A percentile compares a stretch with the other conserved stretches of the same genome.
Evolutionary conservation across 1,284 basidiomycete genomes (phyloP).

Genomic region (Mycosarcoma maydis): DNA sequence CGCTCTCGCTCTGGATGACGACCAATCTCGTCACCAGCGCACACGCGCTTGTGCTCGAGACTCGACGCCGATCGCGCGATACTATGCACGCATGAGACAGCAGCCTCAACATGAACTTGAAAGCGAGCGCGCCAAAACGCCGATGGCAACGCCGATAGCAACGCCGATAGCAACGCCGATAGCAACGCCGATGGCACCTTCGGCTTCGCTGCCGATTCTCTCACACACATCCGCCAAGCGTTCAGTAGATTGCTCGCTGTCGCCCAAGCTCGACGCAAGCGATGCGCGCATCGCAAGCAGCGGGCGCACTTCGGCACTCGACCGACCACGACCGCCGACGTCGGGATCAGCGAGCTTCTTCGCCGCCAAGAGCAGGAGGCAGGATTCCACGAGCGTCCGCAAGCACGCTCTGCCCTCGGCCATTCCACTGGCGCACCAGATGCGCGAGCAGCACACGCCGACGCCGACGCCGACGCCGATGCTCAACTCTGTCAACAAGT

Average conservation of each 20-base stretch:
- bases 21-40: too few species aligned
- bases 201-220: neutral
- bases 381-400: slow-evolving; percentile 5
- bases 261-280: neutral
- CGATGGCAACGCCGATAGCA: too few species aligned
- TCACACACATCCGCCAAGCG: too few species aligned
- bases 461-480: too few species aligned
- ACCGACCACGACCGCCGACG: slow-evolving; percentile 44
- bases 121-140: slow-evolving; percentile 10
- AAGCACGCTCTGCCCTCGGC: too few species aligned
- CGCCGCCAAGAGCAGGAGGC: slow-evolving; percentile 13
- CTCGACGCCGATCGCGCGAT: slow-evolving; percentile 35
- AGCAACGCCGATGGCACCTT: slow-evolving; percentile 4
- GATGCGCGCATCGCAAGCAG: too few species aligned
- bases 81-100: slow-evolving; percentile 18
- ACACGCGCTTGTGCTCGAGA: too few species aligned
- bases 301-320: slow-evolving; percentile 23
- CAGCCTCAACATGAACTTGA: slow-evolving; percentile 4
- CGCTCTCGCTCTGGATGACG: slow-evolving; percentile 19
- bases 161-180: too few species aligned
- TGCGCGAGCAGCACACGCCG: too few species aligned
- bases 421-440: too few species aligned
- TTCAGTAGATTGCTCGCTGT: too few species aligned
- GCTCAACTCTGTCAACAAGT: too few species aligned
- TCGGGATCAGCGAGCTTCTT: slow-evolving; percentile 30